These are phyloP conservation scores for Umbelopsis vinacea DNA, from an alignment of 192 early-diverging fungal genomes.

Conservation along the genomic window DNA sequence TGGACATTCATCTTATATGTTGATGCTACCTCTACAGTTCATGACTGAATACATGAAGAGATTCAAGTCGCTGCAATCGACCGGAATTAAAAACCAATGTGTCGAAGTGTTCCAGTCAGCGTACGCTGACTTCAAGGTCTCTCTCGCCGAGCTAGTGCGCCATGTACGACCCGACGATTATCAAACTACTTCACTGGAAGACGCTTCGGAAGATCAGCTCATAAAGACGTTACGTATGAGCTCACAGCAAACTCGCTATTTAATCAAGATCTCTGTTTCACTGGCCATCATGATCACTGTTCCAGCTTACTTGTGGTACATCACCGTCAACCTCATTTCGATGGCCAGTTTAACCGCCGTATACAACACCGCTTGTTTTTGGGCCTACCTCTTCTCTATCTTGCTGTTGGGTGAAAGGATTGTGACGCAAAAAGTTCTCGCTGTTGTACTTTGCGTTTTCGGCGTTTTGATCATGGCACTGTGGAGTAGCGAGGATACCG, in stretches of 20 bases:
- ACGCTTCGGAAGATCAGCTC: slow-evolving; percentile 5
- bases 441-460: slow-evolving; percentile 66
- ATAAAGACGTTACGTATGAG: slow-evolving; percentile 3
- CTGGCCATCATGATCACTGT: slow-evolving; percentile 67
- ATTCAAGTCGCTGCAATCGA: not conserved
- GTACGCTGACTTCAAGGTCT: slow-evolving; percentile 3
- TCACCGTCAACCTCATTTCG: slow-evolving; percentile 68
- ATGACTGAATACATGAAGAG: slow-evolving; percentile 24
- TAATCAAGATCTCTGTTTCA: slow-evolving; percentile 35
- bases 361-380: slow-evolving; percentile 85
- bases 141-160: slow-evolving; percentile 9
- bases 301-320: slow-evolving; percentile 81
- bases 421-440: slow-evolving; percentile 58
- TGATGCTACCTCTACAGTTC: slow-evolving; percentile 48
- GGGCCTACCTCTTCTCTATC: slow-evolving; percentile 81
- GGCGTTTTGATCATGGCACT: slow-evolving; percentile 75
- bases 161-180: slow-evolving; percentile 15
- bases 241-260: slow-evolving; percentile 2
- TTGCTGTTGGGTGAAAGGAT: slow-evolving; percentile 70
- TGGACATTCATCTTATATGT: slow-evolving; percentile 44
- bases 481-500: slow-evolving; percentile 22
- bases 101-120: not conserved
- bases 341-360: slow-evolving; percentile 83
- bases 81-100: not conserved
- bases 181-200: slow-evolving; percentile 11